Evolutionary conservation across 2,329 filamentous ascomycete species (phyloP).

Genomic region (Cladorrhinum sp.): DNA sequence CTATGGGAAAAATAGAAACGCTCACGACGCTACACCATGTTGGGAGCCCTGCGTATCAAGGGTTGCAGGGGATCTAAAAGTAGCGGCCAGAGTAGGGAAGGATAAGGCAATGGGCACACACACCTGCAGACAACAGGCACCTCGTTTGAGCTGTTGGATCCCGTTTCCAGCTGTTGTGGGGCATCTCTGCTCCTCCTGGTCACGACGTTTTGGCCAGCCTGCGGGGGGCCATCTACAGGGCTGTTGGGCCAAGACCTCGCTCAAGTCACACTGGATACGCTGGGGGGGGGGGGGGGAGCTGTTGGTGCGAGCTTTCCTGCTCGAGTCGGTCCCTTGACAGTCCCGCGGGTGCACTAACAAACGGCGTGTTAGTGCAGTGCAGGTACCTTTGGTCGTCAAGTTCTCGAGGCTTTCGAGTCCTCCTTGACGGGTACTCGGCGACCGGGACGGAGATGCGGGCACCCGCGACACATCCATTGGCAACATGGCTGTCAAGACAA

Average conservation of each 20-base stretch:
- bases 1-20: conserved; percentile 25
- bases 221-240: conserved; percentile 20
- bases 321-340: not conserved
- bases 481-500: not conserved
- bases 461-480: conserved; percentile 10
- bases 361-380: not conserved
- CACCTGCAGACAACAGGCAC: conserved; percentile 17
- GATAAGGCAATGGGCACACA: conserved; percentile 12
- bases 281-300: conserved; percentile 7
- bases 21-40: conserved; percentile 17
- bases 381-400: not conserved
- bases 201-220: conserved; percentile 14
- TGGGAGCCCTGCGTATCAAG: conserved; percentile 22
- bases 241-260: conserved; percentile 5
- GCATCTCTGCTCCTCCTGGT: conserved; percentile 1
- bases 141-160: conserved; percentile 20
- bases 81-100: conserved; percentile 19
- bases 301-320: conserved; percentile 16
- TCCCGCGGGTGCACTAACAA: not conserved
- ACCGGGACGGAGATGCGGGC: conserved; percentile 17
- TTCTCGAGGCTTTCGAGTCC: no score
- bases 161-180: conserved; percentile 21
- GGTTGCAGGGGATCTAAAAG: conserved; percentile 24
- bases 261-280: conserved; percentile 21
- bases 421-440: conserved; percentile 11